These are phyloP conservation scores for Alternaria tenuissima DNA, from an alignment of 2,329 filamentous ascomycete species.

Conservation along the genomic window DNA sequence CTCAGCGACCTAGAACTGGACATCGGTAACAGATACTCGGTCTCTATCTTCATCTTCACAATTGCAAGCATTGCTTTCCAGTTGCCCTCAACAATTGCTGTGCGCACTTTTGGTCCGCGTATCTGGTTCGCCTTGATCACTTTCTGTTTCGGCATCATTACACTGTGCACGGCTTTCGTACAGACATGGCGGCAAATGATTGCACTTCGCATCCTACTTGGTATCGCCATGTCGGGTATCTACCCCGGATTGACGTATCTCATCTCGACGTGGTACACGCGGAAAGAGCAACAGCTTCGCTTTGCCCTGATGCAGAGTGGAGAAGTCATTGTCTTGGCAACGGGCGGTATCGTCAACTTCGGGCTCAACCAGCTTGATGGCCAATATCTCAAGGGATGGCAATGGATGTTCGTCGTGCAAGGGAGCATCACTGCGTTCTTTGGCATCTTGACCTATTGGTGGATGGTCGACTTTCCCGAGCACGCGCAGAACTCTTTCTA, in stretches of 20 bases:
- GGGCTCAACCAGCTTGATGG: constrained; percentile 71
- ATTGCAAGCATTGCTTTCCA: constrained; percentile 73
- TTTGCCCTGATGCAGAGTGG: constrained; percentile 72
- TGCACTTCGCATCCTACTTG: constrained; percentile 69
- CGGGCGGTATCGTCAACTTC: constrained; percentile 72
- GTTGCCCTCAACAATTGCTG: constrained; percentile 71
- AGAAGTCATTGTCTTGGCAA: constrained; percentile 71
- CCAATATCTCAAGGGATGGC: constrained; percentile 67
- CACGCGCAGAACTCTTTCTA: constrained; percentile 63
- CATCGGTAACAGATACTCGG: constrained; percentile 70
- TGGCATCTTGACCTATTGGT: constrained; percentile 70
- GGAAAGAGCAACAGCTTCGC: constrained; percentile 70
- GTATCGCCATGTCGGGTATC: constrained; percentile 65
- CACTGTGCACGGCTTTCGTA: constrained; percentile 73
- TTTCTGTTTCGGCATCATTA: constrained; percentile 69
- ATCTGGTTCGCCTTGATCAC: constrained; percentile 69
- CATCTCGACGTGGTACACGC: constrained; percentile 69
- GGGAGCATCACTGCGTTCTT: constrained; percentile 67
- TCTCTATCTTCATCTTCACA: constrained; percentile 78
- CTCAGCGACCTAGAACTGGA: constrained; percentile 68
- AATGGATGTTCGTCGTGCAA: constrained; percentile 66
- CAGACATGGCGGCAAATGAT: constrained; percentile 75
- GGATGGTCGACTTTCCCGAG: constrained; percentile 76
- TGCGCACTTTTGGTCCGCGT: constrained; percentile 70
- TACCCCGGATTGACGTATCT: constrained; percentile 60